A percentile compares a stretch with the other conserved stretches of the same genome.
These are phyloP conservation scores for Apiospora sp. DNA, from an alignment of 2,329 filamentous ascomycete genomes.

Conservation along the genomic window DNA sequence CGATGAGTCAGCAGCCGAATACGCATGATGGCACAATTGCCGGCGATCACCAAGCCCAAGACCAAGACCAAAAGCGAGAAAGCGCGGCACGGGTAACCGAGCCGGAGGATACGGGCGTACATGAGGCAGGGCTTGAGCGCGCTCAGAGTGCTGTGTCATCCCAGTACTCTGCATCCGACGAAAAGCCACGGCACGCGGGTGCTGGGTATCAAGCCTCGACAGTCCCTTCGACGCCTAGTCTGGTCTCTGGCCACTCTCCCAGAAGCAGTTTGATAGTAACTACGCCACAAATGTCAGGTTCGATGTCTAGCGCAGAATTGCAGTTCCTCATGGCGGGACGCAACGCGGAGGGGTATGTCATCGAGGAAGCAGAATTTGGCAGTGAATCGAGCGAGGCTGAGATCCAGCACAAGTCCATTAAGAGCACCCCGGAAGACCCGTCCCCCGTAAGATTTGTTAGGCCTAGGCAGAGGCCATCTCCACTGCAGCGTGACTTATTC, in stretches of 20 bases:
- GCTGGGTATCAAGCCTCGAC: conserved; percentile 25
- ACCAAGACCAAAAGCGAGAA: not conserved
- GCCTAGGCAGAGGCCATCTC: conserved; percentile 7
- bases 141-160: not conserved
- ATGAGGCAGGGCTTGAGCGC: not conserved
- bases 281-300: conserved; percentile 38
- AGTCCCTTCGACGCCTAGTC: conserved; percentile 40
- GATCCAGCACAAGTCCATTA: conserved; percentile 9
- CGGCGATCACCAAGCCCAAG: not conserved
- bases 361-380: conserved; percentile 11
- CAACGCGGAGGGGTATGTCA: conserved; percentile 17
- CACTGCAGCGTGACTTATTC: conserved; percentile 10
- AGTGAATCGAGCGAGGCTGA: conserved; percentile 17
- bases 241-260: conserved; percentile 39
- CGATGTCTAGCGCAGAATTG: conserved; percentile 23
- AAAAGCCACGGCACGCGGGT: not conserved
- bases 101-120: not conserved
- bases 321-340: conserved; percentile 16
- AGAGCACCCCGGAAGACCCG: not conserved
- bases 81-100: not conserved
- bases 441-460: not conserved
- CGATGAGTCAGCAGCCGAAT: not conserved
- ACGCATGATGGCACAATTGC: not conserved
- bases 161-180: not conserved
- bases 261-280: conserved; percentile 39